These are phyloP conservation scores for Candida koratica DNA, from an alignment of 805 yeast species.

Conservation along the genomic window DNA sequence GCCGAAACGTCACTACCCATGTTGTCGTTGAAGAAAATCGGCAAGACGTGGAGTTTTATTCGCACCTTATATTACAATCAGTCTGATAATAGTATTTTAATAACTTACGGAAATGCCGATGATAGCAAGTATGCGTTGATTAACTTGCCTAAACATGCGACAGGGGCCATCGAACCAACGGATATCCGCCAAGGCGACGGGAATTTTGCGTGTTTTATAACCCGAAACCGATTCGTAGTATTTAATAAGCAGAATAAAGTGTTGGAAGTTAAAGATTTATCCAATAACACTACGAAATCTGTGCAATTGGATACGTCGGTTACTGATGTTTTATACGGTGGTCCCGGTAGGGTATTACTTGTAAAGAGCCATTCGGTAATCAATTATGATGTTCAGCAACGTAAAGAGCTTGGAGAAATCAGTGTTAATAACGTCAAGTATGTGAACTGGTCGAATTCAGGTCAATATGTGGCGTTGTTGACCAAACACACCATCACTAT, in stretches of 20 bases:
- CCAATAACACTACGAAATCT: constrained; percentile 75
- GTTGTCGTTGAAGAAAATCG: constrained; percentile 77
- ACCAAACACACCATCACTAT: constrained; percentile 91
- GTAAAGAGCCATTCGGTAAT: constrained; percentile 70
- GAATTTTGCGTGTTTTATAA: constrained; percentile 81
- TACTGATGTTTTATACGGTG: constrained; percentile 69
- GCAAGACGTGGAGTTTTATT: constrained; percentile 82
- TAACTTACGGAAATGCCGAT: constrained; percentile 72
- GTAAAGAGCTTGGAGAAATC: constrained; percentile 66
- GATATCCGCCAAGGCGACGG: constrained; percentile 77
- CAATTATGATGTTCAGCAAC: constrained; percentile 89
- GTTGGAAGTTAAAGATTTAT: constrained; percentile 81
- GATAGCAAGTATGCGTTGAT: constrained; percentile 68
- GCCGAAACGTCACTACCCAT: constrained; percentile 70
- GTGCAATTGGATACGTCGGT: constrained; percentile 67
- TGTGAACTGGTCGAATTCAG: constrained; percentile 84
- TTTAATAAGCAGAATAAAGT: constrained; percentile 59
- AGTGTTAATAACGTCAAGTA: constrained; percentile 79
- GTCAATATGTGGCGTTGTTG: constrained; percentile 80
- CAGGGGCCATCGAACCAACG: constrained; percentile 94
- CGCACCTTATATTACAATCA: constrained; percentile 87
- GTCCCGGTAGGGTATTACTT: constrained; percentile 78
- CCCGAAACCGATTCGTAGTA: constrained; percentile 90
- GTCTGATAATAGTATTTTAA: constrained; percentile 80
- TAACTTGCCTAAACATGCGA: constrained; percentile 75